Evolutionary conservation across 2,329 filamentous ascomycete genomes (phyloP), one percentile per base, ranked within the genome.

Genomic region (Shiraia bambusicola): DNA sequence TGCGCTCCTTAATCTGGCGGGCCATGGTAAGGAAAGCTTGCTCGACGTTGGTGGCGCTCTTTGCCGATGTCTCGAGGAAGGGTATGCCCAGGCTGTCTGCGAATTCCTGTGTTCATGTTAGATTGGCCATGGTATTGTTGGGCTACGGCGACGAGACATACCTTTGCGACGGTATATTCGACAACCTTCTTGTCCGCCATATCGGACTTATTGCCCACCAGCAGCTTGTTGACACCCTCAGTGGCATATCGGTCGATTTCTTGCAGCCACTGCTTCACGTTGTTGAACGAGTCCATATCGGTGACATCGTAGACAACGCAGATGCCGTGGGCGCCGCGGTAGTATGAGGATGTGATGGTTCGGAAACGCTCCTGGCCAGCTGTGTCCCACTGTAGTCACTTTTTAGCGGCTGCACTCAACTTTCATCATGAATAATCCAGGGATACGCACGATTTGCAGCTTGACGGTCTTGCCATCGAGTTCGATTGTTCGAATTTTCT

Each of bases 141-240:
- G 14, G 29, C 26, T 7, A 7, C 29, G 8, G 27, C 11, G n/a
- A 19, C 19, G 64, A 80, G 48, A n/a, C n/a, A n/a, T 78, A 96
- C 93, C 88, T 98, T 98, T 61, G 93, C 93, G 59, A 97, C 93
- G 54, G 90, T 95, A 82, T 98, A 98, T 74, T 98, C 93, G 50
- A 98, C 93, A 28, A 97, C 93, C 81, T 97, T 98, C 87, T 98
- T 98, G 77, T 98, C 93, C 47, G 92, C 84, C 90, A 98, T 97
- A 87, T 98, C 93, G 76, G 90, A 95, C 87, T 98, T 98, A 87
- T 98, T 98, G 69, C 93, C 93, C 51, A 98, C 92, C 50, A 98
- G 84, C 57, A 98, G 82, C 82, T 98, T 98, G 84, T 98, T 98
- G 69, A 98, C 93, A 56, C 93, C 93, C 76, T 98, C 93, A 59